A percentile compares a stretch with the other conserved stretches of the same genome.
phyloP scores from a whole-genome alignment of 495 filamentous ascomycete genomes.

The Oidiodendron maius region DNA sequence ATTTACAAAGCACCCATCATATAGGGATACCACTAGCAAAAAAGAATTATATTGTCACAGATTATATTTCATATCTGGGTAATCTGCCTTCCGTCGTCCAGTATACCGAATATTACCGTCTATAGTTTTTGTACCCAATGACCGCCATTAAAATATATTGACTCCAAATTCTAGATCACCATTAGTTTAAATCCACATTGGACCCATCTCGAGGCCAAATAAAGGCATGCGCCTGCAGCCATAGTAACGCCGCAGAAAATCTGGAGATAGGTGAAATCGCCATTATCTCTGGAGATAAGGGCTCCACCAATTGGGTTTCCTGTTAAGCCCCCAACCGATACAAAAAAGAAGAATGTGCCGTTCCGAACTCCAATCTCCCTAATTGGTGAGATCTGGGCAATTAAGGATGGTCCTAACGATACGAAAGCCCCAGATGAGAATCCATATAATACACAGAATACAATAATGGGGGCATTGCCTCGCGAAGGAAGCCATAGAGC shows the following conservation, averaged over 20 bases:
- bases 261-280: constrained; percentile 52
- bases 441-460: constrained; percentile 63
- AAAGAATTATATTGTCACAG: too few species aligned
- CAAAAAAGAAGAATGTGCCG: constrained; percentile 59
- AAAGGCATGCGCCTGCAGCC: constrained; percentile 41
- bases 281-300: constrained; percentile 48
- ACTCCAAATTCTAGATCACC: constrained; percentile 26
- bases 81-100: too few species aligned
- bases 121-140: too few species aligned
- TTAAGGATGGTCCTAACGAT: constrained; percentile 47
- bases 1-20: too few species aligned
- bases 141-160: too few species aligned
- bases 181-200: constrained; percentile 35
- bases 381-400: constrained; percentile 69
- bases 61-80: too few species aligned
- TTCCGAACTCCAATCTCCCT: constrained; percentile 67
- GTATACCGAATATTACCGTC: too few species aligned
- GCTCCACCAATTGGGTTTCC: constrained; percentile 72
- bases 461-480: constrained; percentile 55
- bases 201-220: constrained; percentile 36
- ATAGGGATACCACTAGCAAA: too few species aligned
- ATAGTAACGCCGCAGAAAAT: constrained; percentile 63
- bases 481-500: constrained; percentile 62
- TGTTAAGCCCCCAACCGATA: constrained; percentile 59
- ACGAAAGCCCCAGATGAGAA: constrained; percentile 71